phyloP scores from a whole-genome alignment of 2,329 filamentous ascomycete species.

The Kalmusia sp. region DNA sequence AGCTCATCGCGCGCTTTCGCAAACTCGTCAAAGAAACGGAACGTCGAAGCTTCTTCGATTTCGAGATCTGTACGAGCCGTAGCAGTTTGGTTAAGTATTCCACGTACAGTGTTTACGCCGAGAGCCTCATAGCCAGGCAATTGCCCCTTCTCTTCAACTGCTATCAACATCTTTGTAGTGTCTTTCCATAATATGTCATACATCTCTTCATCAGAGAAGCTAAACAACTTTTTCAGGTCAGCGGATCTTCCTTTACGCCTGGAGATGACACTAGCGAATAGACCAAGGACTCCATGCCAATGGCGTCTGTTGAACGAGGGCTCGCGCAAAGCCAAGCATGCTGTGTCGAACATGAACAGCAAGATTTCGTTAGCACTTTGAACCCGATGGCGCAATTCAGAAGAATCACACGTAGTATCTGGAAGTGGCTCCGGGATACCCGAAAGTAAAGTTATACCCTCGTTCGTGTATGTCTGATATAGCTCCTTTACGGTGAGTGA shows the following conservation, averaged over 20 bases:
- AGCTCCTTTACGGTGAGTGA: slow-evolving; percentile 34
- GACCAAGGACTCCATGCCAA: slow-evolving; percentile 34
- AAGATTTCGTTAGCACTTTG: slow-evolving; percentile 38
- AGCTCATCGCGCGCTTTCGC: slow-evolving; percentile 40
- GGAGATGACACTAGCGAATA: slow-evolving; percentile 23
- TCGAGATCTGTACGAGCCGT: neutral
- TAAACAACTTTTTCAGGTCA: slow-evolving; percentile 14
- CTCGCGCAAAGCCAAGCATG: slow-evolving; percentile 35
- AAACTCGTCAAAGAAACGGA: slow-evolving; percentile 45
- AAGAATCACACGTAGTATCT: neutral
- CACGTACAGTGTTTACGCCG: slow-evolving; percentile 12
- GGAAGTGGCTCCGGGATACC: slow-evolving; percentile 16
- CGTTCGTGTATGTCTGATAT: slow-evolving; percentile 26
- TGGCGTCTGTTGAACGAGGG: slow-evolving; percentile 36
- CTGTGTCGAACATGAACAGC: slow-evolving; percentile 35
- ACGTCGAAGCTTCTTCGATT: slow-evolving; percentile 24
- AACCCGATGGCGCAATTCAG: slow-evolving; percentile 24
- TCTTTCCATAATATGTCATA: slow-evolving; percentile 29
- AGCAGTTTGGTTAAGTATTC: slow-evolving; percentile 12
- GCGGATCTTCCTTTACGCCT: slow-evolving; percentile 19
- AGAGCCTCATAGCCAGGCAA: slow-evolving; percentile 23
- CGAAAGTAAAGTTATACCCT: slow-evolving; percentile 33
- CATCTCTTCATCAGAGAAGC: slow-evolving; percentile 19
- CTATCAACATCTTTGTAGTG: slow-evolving; percentile 27
- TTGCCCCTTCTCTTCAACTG: slow-evolving; percentile 27